Evolutionary conservation across 176 grass and related monocot genomes (phyloP), one percentile per base, ranked within the genome.

Genomic region (maize (Zea mays)): DNA sequence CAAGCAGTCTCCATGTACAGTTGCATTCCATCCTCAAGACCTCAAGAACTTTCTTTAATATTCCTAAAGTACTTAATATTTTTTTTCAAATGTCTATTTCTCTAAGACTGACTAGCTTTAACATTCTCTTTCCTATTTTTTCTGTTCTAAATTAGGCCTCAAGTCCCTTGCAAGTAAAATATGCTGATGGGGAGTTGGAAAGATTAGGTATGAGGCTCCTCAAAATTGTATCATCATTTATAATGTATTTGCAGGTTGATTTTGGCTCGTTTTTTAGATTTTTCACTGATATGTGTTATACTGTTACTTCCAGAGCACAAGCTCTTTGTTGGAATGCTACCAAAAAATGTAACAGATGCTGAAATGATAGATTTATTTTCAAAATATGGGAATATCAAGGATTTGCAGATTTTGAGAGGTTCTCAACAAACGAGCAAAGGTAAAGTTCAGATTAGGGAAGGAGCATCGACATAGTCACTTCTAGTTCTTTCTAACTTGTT

Each of bases 241-340:
- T 37, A 83, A 83, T 57, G 36, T 10, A 69, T 60, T 69, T 74
- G 36, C n/a, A 33, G 4, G 0, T 59, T 60, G 54, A 75, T 33
- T 6, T 44, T 68, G 38, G 34, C 43, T 79, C 36, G 21, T 4
- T 61, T 50, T 39, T 84, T 64, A 57, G 44, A 39, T 20, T 58
- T 48, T 81, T 50, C 7, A 43, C 52, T 83, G 69, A 83, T 34
- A 6, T 74, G 16, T 61, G 3, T 73, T 67, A 20, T 17, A 4
- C 50, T 73, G 42, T 84, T 76, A 27, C 27, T 67, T 85, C 0
- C 58, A 97, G 95, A 97, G 73, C 89, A 97, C 91, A 97, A 97
- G 81, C 80, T 97, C 82, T 97, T 97, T 69, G 42, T 97, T 59
- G 95, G 91, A 72, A 97, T 97, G 95, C 95, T 97, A 44, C 95